Percentiles rank a stretch among this genome's conserved stretches.
Evolutionary conservation across 345 rosid species (phyloP).

Genomic region (Bruguiera parviflora): DNA sequence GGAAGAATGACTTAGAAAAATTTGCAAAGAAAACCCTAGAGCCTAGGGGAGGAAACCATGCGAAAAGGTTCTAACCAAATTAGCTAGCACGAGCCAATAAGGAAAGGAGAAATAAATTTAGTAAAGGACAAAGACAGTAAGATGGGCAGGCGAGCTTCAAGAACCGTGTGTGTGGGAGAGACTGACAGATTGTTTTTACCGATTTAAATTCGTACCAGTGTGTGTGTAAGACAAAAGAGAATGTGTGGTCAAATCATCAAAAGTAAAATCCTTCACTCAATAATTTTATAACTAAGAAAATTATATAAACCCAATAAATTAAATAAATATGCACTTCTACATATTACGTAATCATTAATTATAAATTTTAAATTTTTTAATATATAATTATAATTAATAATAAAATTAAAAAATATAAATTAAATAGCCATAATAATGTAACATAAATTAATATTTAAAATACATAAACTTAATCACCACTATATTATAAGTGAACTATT

Average conservation of each 20-base stretch:
- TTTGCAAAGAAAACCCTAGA: conserved; percentile 10
- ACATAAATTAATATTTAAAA: too few species aligned
- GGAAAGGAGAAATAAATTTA: not conserved
- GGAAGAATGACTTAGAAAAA: conserved; percentile 4
- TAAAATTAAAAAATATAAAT: too few species aligned
- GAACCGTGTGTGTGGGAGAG: not conserved
- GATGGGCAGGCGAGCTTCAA: conserved; percentile 10
- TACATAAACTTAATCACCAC: too few species aligned
- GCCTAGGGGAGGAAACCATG: conserved; percentile 13
- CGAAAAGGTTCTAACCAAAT: conserved; percentile 26
- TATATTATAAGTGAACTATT: not conserved
- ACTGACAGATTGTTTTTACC: conserved; percentile 29
- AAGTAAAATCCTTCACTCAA: conserved; percentile 8
- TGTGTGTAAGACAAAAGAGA: conserved; percentile 34
- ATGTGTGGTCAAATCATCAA: conserved; percentile 47
- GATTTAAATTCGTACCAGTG: conserved; percentile 27
- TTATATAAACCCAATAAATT: too few species aligned
- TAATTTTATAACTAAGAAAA: too few species aligned
- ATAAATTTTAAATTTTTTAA: too few species aligned
- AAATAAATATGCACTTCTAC: too few species aligned
- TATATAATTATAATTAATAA: too few species aligned
- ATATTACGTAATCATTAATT: too few species aligned
- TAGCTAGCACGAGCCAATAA: conserved; percentile 18
- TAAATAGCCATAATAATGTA: too few species aligned
- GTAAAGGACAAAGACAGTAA: conserved; percentile 31